These are phyloP conservation scores for Heterobasidion annosum DNA, from an alignment of 1,284 basidiomycete species.

Conservation along the genomic window DNA sequence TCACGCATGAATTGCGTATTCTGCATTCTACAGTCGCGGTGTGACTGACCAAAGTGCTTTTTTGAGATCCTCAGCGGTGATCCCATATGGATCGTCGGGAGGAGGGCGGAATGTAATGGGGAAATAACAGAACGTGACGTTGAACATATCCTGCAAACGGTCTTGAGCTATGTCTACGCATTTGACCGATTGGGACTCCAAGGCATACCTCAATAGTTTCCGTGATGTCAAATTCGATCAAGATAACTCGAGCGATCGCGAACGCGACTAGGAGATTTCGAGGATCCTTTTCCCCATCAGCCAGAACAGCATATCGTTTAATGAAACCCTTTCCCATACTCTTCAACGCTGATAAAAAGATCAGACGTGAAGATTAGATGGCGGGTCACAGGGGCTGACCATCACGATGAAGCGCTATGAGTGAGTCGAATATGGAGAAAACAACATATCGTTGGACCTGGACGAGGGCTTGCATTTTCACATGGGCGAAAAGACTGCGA, in stretches of 20 bases:
- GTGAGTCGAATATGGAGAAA: conserved; percentile 74
- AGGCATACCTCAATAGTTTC: conserved; percentile 64
- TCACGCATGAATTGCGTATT: background rate
- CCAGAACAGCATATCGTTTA: conserved; percentile 69
- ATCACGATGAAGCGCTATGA: conserved; percentile 68
- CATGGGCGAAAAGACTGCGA: conserved; percentile 64
- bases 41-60: conserved; percentile 51
- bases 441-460: conserved; percentile 81
- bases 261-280: conserved; percentile 90
- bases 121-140: conserved; percentile 97
- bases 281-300: conserved; percentile 96
- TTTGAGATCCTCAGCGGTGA: conserved; percentile 85
- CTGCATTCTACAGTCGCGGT: background rate
- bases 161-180: background rate
- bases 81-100: conserved; percentile 91
- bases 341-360: conserved; percentile 42
- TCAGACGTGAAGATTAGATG: background rate
- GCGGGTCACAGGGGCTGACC: conserved; percentile 30
- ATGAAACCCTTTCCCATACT: conserved; percentile 69
- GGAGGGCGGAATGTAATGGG: conserved; percentile 96
- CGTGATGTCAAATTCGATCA: conserved; percentile 82
- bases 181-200: background rate
- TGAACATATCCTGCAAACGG: conserved; percentile 73
- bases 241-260: conserved; percentile 75
- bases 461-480: conserved; percentile 75